A percentile compares a stretch with the other conserved stretches of the same genome.
Conservation (phyloP, 2,329 filamentous ascomycete species). For the Conoideocrella luteorostrata region DNA sequence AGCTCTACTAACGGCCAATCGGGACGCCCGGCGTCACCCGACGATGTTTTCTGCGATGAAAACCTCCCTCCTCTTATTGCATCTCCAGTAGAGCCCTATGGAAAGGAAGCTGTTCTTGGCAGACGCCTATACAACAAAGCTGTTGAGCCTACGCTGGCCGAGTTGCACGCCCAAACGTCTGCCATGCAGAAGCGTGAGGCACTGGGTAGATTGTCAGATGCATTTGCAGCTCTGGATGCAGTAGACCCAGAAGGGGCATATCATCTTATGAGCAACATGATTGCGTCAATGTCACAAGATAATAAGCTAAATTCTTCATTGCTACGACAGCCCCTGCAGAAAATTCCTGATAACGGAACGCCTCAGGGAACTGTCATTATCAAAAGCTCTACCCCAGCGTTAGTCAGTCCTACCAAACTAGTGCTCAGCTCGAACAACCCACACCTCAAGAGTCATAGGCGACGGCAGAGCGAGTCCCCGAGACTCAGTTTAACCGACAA, state of each 20-base stretch:
- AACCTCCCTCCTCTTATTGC: slow-evolving; percentile 50
- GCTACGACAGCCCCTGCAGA: slow-evolving; percentile 33
- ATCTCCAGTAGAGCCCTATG: slow-evolving; percentile 48
- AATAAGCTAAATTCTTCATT: slow-evolving; percentile 53
- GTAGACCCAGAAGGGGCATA: slow-evolving; percentile 88
- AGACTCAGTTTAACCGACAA: slow-evolving; percentile 34
- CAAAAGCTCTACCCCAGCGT: slow-evolving; percentile 41
- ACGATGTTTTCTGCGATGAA: slow-evolving; percentile 49
- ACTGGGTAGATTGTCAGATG: slow-evolving; percentile 74
- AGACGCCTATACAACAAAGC: slow-evolving; percentile 75
- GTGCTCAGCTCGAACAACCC: slow-evolving; percentile 77
- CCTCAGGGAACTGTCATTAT: slow-evolving; percentile 52
- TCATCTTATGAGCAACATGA: slow-evolving; percentile 70
- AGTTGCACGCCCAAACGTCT: slow-evolving; percentile 75
- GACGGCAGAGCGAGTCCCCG: slow-evolving; percentile 47
- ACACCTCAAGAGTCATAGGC: slow-evolving; percentile 72
- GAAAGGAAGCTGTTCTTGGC: slow-evolving; percentile 79
- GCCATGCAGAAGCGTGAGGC: slow-evolving; percentile 68
- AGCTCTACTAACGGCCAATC: slow-evolving; percentile 40
- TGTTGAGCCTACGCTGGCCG: slow-evolving; percentile 75
- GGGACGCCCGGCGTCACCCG: slow-evolving; percentile 28
- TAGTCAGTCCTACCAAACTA: slow-evolving; percentile 53
- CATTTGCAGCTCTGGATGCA: slow-evolving; percentile 76
- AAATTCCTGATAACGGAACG: slow-evolving; percentile 36
- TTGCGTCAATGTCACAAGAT: slow-evolving; percentile 67